phyloP scores from a whole-genome alignment of 1,284 basidiomycete genomes.

The Pholiota adiposa region DNA sequence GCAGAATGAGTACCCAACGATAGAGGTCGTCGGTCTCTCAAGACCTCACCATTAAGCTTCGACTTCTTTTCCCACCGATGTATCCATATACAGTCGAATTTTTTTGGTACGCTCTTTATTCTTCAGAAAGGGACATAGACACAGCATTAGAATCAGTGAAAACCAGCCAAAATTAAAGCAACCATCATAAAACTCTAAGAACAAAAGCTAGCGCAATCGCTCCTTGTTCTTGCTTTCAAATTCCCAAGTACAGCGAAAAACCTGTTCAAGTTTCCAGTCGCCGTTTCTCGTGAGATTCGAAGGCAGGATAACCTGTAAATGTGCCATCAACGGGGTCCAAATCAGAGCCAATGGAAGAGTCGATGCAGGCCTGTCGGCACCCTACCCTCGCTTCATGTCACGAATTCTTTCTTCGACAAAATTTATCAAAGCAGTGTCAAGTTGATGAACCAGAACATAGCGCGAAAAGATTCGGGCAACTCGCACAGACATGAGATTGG shows the following conservation, averaged over 20 bases:
- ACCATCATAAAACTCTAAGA: background rate
- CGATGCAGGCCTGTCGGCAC: background rate
- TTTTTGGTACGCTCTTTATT: background rate
- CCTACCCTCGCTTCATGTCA: background rate
- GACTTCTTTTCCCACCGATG: background rate
- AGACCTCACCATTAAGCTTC: background rate
- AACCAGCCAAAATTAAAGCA: background rate
- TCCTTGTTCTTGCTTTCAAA: background rate
- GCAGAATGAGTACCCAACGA: background rate
- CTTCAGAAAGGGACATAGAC: background rate
- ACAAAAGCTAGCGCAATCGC: background rate
- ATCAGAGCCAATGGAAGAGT: background rate
- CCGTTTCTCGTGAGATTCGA: slow-evolving; percentile 20
- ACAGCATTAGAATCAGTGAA: background rate
- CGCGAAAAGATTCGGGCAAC: too few relatives aligned
- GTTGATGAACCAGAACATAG: too few relatives aligned
- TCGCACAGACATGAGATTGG: too few relatives aligned
- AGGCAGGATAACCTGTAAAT: background rate
- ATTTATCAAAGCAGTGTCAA: too few relatives aligned
- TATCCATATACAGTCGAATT: background rate
- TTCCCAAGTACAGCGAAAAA: background rate
- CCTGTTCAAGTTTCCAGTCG: slow-evolving; percentile 13
- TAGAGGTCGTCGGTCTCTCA: background rate
- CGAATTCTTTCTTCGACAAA: background rate
- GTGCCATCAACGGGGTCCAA: background rate